phyloP scores from a whole-genome alignment of 176 grass and related monocot genomes.

The Aechmea fasciata region DNA sequence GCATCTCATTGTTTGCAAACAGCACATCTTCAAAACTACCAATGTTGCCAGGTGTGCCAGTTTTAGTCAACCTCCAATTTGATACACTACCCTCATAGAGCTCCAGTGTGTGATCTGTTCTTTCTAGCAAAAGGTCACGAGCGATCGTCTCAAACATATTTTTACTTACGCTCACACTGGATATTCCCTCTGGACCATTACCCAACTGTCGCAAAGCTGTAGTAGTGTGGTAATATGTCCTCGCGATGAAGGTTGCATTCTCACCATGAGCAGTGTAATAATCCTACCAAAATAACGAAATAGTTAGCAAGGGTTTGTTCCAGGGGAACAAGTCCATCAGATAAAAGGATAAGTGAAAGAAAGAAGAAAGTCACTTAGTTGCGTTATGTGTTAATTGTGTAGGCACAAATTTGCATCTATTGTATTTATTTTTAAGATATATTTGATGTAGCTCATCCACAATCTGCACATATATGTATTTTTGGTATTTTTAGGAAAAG shows the following conservation, averaged over 20 bases:
- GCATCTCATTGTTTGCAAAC: conserved; percentile 98
- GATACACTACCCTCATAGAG: conserved; percentile 92
- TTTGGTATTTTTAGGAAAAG: too few species aligned
- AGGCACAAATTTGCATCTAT: too few species aligned
- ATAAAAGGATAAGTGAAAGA: too few species aligned
- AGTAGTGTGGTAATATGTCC: conserved; percentile 84
- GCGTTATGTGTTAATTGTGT: too few species aligned
- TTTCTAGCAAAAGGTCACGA: conserved; percentile 81
- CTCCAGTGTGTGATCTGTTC: conserved; percentile 75
- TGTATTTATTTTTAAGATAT: too few species aligned
- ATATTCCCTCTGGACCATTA: conserved; percentile 51
- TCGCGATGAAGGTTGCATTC: conserved; percentile 88
- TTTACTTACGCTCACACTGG: conserved; percentile 79
- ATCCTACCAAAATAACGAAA: conserved; percentile 40
- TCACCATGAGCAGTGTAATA: conserved; percentile 94
- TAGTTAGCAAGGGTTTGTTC: background rate
- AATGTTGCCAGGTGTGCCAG: conserved; percentile 88
- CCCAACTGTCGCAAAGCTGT: conserved; percentile 77
- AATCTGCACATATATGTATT: too few species aligned
- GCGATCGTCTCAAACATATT: conserved; percentile 92
- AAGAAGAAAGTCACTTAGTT: too few species aligned
- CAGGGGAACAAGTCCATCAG: background rate
- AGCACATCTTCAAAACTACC: conserved; percentile 95
- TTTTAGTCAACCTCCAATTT: conserved; percentile 81
- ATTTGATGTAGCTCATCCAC: too few species aligned